These are phyloP conservation scores for Panaeolus papilionaceus DNA, from an alignment of 768 basidiomycete genomes.

Conservation along the genomic window DNA sequence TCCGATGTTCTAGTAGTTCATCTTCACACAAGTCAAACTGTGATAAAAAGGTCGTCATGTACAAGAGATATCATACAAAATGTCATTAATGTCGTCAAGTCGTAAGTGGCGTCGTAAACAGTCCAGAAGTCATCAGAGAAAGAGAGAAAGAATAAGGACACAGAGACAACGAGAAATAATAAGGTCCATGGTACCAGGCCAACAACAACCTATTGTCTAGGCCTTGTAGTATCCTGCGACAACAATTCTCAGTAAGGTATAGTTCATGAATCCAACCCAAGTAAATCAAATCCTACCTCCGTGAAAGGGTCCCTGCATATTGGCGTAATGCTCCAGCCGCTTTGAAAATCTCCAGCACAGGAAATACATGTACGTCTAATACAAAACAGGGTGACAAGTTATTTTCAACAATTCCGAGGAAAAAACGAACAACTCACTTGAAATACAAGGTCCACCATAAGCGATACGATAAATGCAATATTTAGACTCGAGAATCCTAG, in stretches of 20 bases:
- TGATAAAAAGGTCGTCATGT: conserved; percentile 26
- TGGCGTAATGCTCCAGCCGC: conserved; percentile 68
- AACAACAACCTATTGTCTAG: conserved; percentile 26
- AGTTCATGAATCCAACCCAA: conserved; percentile 17
- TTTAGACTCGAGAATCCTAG: conserved; percentile 65
- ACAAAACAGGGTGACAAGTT: conserved; percentile 30
- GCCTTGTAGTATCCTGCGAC: conserved; percentile 60
- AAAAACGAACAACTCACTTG: conserved; percentile 54
- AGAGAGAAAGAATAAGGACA: conserved; percentile 31
- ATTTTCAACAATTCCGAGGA: conserved; percentile 24
- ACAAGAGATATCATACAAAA: conserved; percentile 17
- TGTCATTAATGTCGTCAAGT: conserved; percentile 17
- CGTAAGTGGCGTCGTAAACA: conserved; percentile 26
- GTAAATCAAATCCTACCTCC: conserved; percentile 54
- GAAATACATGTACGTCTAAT: conserved; percentile 79
- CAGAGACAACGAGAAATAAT: conserved; percentile 13
- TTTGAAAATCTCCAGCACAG: conserved; percentile 77
- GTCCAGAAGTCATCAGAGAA: conserved; percentile 42
- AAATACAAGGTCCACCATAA: conserved; percentile 69
- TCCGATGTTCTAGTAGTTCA: background rate
- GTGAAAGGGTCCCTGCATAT: conserved; percentile 66
- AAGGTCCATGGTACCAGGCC: conserved; percentile 35
- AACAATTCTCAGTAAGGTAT: conserved; percentile 27
- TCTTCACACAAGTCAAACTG: background rate
- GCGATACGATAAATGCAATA: conserved; percentile 66